Evolutionary conservation across 169 alveolate genomes (phyloP).

Genomic region (Theileria sp.): DNA sequence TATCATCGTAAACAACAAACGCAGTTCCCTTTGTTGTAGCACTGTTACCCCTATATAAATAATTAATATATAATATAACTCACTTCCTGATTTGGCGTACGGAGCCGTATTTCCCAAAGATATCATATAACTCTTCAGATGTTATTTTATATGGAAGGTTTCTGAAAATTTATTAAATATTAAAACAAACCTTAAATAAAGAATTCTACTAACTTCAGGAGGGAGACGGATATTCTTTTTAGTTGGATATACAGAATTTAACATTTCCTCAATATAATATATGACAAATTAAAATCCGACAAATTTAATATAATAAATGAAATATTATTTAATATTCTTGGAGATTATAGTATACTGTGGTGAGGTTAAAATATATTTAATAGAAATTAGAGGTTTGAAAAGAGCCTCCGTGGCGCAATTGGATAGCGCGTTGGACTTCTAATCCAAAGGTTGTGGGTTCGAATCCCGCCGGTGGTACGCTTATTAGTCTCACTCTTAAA

Average conservation of each 20-base stretch:
- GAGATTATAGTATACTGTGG: background rate
- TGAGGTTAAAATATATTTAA: background rate
- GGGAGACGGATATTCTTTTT: constrained; percentile 65
- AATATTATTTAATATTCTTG: background rate
- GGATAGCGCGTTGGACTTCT: constrained; percentile 94
- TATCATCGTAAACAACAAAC: constrained; percentile 97
- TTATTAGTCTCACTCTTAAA: background rate
- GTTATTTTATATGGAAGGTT: constrained; percentile 84
- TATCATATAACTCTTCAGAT: constrained; percentile 96
- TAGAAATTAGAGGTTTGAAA: background rate
- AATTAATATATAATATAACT: constrained; percentile 3
- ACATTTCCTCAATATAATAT: constrained; percentile 15
- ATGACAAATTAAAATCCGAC: background rate
- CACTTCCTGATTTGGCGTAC: constrained; percentile 96
- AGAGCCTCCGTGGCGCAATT: constrained; percentile 86
- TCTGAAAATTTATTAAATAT: constrained; percentile 40
- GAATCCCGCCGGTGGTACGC: constrained; percentile 88
- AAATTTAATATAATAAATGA: background rate
- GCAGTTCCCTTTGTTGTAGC: constrained; percentile 94
- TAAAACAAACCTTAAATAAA: constrained; percentile 54
- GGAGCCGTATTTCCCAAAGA: constrained; percentile 98
- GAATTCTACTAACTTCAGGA: constrained; percentile 68
- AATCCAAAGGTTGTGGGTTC: constrained; percentile 93
- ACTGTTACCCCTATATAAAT: constrained; percentile 78
- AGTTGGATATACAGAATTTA: constrained; percentile 51